Evolutionary conservation across 768 basidiomycete species (phyloP), one percentile per base, ranked within the genome.

Genomic region (Rickenella mellea): DNA sequence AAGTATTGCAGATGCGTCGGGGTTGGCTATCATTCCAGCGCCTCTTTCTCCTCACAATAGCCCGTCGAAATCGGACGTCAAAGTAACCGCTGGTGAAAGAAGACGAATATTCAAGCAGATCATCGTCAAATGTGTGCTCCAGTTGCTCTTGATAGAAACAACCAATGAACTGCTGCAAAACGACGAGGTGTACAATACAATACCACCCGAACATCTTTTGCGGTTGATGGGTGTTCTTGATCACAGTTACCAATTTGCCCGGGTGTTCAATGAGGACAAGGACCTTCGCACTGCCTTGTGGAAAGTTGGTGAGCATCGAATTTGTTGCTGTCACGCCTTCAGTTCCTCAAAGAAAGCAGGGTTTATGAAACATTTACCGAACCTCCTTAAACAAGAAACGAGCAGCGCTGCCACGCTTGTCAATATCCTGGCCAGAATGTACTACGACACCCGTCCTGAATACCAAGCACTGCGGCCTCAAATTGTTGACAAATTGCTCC

Each of bases 351-450:
- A 20, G 2, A 9, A 20, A 39, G 10, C 46, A 97, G 93, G 96
- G 6, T 99, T 99, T 67, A 99, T 99, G 96, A 96, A 97, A 58
- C 96, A 99, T 59, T 65, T 98, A 24, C 96, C 96, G 0, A 99
- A 99, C 63, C 74, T 99, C 30, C 65, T 99, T 42, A 97, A 98
- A 60, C 96, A 99, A 55, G 96, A 99, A 62, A 97, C 94, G 11
- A 96, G 89, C 48, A 93, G 90, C 55, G 96, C 96, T 38, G 78
- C 94, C 2, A 97, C 92, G 0, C 69, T 98, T 27, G 91, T 98
- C 32, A 90, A 92, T 53, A 79, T 97, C 7, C 67, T 98, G 24
- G 64, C 96, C 31, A 74, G 85, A 25, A 96, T 99, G 93, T 96
- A 97, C 59, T 83, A 83, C 43, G 96, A 98, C 61, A 66, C 78